Base-by-base conservation (phyloP, 192 early-diverging fungal species). In the Helicostylum pulchrum region DNA sequence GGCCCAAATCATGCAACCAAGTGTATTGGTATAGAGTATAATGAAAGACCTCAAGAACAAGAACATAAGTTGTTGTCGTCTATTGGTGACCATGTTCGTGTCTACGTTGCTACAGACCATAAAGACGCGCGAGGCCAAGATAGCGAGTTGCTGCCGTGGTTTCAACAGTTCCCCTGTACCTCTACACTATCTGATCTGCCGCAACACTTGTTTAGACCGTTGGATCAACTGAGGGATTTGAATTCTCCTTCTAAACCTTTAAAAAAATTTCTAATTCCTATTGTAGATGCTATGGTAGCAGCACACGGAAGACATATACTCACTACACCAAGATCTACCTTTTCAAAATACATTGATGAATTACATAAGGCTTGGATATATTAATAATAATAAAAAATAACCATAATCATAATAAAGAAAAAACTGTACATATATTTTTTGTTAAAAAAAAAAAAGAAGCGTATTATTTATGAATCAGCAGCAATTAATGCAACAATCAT, bases 61-160 rank as follows among this genome's bases (percentile, higher is more conserved):
- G 31, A 56, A 36, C 3, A 56, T 56, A 36, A 39, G 3, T 15
- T 56, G 54, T 32, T 10, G 5, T 39, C 9, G 36, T 39, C 26
- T 26, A 31, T 19, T 9, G 54, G 34, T 1, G 17, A n/a, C 7
- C 31, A 48, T 30, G 31, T 75, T 7, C 70, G 71, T 32, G 75
- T 80, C 9, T 84, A 81, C 43, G 67, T 84, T 14, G 82, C 82
- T 4, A 84, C 82, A 4, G 82, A 84, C 17, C 61, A 74, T 2
- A 61, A 65, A 31, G 49, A 69, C 4, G 80, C 83, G 10, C 73
- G 79, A 3, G 63, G 44, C 0, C 58, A 73, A 43, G 53, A 68
- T 30, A 67, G 56, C 21, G 4, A 39, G 2, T n/a, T 76, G 0
- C 21, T 54, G 2, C 64, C 61, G 1, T 66, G 80, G 15, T 82